Conservation (phyloP, 805 yeast species). For the Schizosaccharomyces osmophilus region DNA sequence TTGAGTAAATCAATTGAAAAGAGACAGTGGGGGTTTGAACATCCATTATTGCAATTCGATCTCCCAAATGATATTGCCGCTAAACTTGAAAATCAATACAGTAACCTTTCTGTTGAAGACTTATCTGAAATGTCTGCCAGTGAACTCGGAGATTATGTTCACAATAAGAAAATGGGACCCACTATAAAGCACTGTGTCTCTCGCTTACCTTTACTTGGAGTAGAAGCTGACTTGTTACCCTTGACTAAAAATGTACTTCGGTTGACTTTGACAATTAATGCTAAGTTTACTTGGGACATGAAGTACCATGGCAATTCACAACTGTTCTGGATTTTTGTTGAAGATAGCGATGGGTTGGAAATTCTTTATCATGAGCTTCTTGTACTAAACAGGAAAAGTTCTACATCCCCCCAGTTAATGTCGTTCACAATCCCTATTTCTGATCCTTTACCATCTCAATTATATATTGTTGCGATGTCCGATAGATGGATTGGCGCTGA, state of each 20-base stretch:
- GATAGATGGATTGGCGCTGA: conserved; percentile 84
- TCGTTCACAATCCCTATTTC: conserved; percentile 81
- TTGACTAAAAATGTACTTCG: conserved; percentile 70
- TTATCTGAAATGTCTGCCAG: conserved; percentile 45
- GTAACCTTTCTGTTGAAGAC: conserved; percentile 28
- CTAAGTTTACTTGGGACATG: conserved; percentile 73
- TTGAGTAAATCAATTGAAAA: conserved; percentile 71
- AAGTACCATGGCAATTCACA: conserved; percentile 62
- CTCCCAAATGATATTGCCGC: conserved; percentile 41
- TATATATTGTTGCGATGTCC: conserved; percentile 52
- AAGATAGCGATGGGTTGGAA: conserved; percentile 49
- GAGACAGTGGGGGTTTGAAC: conserved; percentile 68
- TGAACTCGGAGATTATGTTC: conserved; percentile 78
- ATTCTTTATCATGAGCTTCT: conserved; percentile 67
- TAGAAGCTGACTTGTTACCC: conserved; percentile 69
- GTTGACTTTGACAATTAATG: conserved; percentile 39
- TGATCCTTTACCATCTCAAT: conserved; percentile 77
- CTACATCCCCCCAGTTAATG: conserved; percentile 36
- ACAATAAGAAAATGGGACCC: conserved; percentile 50
- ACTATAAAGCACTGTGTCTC: conserved; percentile 34
- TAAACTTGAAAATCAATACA: conserved; percentile 28
- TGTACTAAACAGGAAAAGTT: conserved; percentile 34
- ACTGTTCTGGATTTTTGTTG: conserved; percentile 80
- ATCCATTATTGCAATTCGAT: conserved; percentile 62
- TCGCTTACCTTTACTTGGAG: conserved; percentile 48